Evolutionary conservation across 108 stramenopile genomes (phyloP), one percentile per base, ranked within the genome.

Genomic region (Cyclotella sp.): DNA sequence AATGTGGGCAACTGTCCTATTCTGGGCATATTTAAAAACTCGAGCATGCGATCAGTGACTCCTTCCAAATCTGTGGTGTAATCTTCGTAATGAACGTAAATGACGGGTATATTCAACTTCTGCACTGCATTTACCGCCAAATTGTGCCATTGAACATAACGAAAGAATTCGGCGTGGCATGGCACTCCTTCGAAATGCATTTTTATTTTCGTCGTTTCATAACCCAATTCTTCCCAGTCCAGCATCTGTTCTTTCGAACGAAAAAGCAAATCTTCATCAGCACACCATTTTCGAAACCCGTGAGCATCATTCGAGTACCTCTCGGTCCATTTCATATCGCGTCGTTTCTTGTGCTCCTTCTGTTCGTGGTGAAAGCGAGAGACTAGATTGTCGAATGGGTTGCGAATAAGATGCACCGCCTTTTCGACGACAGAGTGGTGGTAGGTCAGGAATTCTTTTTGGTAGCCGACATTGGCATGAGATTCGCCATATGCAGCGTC

Each of bases 301-400:
- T 74, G 29, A 12, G 30, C 55, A 58, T 77, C 47, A 51, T 86
- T 82, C 40, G 70, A 41, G 64, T 77, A 84, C 42, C 57, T 53
- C 3, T 75, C 46, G 14, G 54, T 70, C 79, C 79, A 82, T 13
- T 65, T 29, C 18, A 52, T 41, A 34, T 72, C 29, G 30, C 39
- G 51, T 60, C 64, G 62, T 79, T 82, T 85, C 15, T 27, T 55
- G 47, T 83, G 66, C 47, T 88, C 79, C 52, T 77, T 79, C 45
- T 82, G 63, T 55, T 78, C 81, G 41, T 73, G 72, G 58, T 92
- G 91, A 41, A 90, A 87, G 39, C 91, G 78, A 10, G 87, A 84
- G 7, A 92, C 87, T 55, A 90, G 70, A 72, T 92, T 92, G 55
- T 89, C 85, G 28, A 92, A 88, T 45, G 89, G 91, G 57, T 92